These are phyloP conservation scores for Clitopilus passeckerianus DNA, from an alignment of 768 basidiomycete species.

Conservation along the genomic window DNA sequence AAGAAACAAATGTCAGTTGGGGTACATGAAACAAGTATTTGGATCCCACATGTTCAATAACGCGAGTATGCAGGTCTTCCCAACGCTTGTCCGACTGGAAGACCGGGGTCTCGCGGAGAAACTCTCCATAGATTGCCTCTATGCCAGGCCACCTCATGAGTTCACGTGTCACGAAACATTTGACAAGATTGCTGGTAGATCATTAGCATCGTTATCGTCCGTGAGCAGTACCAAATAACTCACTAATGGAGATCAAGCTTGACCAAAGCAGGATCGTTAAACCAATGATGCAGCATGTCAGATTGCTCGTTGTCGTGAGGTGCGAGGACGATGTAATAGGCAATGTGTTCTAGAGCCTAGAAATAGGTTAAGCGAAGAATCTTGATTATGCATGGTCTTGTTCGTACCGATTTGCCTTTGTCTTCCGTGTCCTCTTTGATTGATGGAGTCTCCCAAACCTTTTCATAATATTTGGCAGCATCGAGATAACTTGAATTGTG, in stretches of 20 bases:
- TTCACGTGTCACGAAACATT: slow-evolving; percentile 90
- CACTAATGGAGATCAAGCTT: slow-evolving; percentile 87
- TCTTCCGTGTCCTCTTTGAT: slow-evolving; percentile 78
- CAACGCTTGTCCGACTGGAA: slow-evolving; percentile 79
- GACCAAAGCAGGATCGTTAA: slow-evolving; percentile 67
- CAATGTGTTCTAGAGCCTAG: slow-evolving; percentile 90
- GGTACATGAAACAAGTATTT: not conserved
- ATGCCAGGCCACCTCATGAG: slow-evolving; percentile 98
- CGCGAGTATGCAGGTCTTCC: slow-evolving; percentile 93
- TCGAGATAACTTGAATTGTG: slow-evolving; percentile 85
- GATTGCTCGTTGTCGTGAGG: slow-evolving; percentile 96
- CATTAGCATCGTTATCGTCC: slow-evolving; percentile 7
- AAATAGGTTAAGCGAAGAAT: not conserved
- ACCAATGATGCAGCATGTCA: slow-evolving; percentile 91
- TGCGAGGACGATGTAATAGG: slow-evolving; percentile 91
- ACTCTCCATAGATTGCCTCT: slow-evolving; percentile 80
- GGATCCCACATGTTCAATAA: slow-evolving; percentile 87
- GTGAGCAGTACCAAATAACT: slow-evolving; percentile 12
- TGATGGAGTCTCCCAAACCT: slow-evolving; percentile 95
- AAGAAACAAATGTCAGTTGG: slow-evolving; percentile 1
- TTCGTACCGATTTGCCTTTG: slow-evolving; percentile 62
- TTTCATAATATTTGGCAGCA: slow-evolving; percentile 91
- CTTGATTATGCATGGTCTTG: slow-evolving; percentile 7
- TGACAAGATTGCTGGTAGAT: slow-evolving; percentile 78
- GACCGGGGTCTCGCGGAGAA: slow-evolving; percentile 73